Evolutionary conservation across 108 stramenopile species (phyloP).

Genomic region (Cyclotella choctawhatcheeana): DNA sequence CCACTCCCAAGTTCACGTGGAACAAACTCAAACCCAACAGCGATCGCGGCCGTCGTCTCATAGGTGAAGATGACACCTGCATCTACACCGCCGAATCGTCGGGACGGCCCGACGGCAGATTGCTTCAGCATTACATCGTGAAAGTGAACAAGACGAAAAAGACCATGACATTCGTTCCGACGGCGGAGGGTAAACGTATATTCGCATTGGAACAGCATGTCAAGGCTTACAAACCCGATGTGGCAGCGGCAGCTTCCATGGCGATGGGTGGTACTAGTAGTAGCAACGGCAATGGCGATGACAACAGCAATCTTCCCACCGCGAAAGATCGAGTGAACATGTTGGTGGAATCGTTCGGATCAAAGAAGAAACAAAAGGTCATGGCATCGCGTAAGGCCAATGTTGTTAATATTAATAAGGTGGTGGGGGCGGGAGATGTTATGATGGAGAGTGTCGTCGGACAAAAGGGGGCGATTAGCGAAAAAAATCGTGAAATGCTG

Average conservation of each 20-base stretch:
- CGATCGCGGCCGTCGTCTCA: conserved; percentile 36
- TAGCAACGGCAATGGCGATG: background rate
- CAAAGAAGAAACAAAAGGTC: conserved; percentile 81
- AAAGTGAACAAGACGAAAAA: conserved; percentile 63
- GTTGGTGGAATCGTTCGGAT: conserved; percentile 83
- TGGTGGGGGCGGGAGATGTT: conserved; percentile 73
- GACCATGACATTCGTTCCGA: conserved; percentile 54
- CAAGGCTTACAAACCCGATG: conserved; percentile 52
- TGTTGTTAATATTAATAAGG: conserved; percentile 75
- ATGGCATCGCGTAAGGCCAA: conserved; percentile 80
- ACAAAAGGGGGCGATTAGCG: conserved; percentile 64
- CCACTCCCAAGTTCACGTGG: conserved; percentile 49
- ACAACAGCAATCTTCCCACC: conserved; percentile 4
- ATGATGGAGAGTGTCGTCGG: conserved; percentile 58
- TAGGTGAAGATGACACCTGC: conserved; percentile 56
- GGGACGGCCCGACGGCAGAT: conserved; percentile 67
- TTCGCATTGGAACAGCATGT: conserved; percentile 76
- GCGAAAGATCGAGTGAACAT: conserved; percentile 42
- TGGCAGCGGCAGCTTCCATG: conserved; percentile 17
- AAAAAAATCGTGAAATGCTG: conserved; percentile 64
- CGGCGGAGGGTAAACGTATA: conserved; percentile 69
- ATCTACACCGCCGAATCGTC: conserved; percentile 40
- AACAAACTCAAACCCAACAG: conserved; percentile 38
- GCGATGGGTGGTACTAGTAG: background rate
- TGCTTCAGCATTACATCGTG: conserved; percentile 72